Evolutionary conservation across 257 asterid species (phyloP).

Genomic region (Echium plantagineum): DNA sequence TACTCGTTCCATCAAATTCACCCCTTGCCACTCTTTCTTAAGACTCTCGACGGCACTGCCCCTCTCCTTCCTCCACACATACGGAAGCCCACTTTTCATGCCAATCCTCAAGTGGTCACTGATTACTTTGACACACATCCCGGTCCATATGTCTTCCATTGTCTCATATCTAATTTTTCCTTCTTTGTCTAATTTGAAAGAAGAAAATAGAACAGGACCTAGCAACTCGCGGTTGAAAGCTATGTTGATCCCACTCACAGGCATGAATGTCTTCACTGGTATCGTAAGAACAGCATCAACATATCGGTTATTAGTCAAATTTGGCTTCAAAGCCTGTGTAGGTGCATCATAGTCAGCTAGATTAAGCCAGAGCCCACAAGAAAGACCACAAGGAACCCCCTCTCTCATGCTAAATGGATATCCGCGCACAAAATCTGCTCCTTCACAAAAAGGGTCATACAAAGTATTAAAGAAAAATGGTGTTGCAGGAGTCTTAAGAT

Average conservation of each 20-base stretch:
- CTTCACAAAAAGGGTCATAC: conserved; percentile 66
- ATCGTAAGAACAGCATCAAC: conserved; percentile 87
- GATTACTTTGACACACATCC: conserved; percentile 75
- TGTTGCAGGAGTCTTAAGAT: conserved; percentile 73
- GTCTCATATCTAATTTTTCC: conserved; percentile 90
- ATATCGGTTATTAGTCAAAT: conserved; percentile 44
- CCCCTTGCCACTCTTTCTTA: conserved; percentile 96
- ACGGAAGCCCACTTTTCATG: conserved; percentile 77
- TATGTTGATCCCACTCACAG: conserved; percentile 72
- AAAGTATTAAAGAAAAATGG: conserved; percentile 89
- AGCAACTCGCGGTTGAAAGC: conserved; percentile 55
- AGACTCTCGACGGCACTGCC: conserved; percentile 63
- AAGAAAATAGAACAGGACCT: conserved; percentile 70
- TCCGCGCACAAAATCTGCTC: conserved; percentile 83
- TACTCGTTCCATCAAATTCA: conserved; percentile 76
- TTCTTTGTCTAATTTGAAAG: conserved; percentile 63
- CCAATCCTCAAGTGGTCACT: conserved; percentile 74
- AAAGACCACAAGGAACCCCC: conserved; percentile 71
- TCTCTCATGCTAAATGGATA: conserved; percentile 79
- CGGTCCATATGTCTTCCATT: conserved; percentile 74
- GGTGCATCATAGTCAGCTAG: conserved; percentile 87
- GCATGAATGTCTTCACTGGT: conserved; percentile 55
- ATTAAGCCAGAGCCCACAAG: conserved; percentile 86
- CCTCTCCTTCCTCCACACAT: conserved; percentile 79
- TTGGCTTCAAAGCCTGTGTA: conserved; percentile 70